These are phyloP conservation scores for Pseudogymnoascus sp. DNA, from an alignment of 2,329 filamentous ascomycete genomes.

Conservation along the genomic window DNA sequence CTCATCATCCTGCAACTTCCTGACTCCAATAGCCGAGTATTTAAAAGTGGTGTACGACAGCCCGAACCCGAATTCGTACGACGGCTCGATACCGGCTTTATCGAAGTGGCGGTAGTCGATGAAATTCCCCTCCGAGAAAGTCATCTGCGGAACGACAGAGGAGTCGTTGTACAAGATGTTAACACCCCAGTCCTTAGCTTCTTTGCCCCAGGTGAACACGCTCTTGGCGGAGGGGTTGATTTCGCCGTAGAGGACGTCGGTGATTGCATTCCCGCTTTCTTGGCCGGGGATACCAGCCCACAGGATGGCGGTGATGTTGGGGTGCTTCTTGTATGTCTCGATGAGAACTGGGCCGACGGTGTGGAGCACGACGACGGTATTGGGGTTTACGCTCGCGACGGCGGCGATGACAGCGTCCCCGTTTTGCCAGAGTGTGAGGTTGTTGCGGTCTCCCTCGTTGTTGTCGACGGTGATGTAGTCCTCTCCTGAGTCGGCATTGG, in stretches of 20 bases:
- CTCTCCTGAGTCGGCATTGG: conserved; percentile 79
- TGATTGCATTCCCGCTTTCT: conserved; percentile 70
- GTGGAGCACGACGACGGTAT: conserved; percentile 89
- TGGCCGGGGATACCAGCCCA: conserved; percentile 78
- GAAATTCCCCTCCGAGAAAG: conserved; percentile 70
- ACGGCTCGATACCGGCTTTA: conserved; percentile 41
- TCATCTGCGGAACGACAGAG: conserved; percentile 54
- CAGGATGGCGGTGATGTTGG: conserved; percentile 75
- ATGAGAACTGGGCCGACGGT: conserved; percentile 72
- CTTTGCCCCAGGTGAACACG: conserved; percentile 69
- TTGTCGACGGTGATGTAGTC: conserved; percentile 75
- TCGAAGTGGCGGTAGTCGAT: conserved; percentile 79
- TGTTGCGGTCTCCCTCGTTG: conserved; percentile 83
- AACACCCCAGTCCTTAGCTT: conserved; percentile 33
- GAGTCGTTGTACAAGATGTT: conserved; percentile 32
- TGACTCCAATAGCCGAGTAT: conserved; percentile 56
- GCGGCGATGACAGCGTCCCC: conserved; percentile 76
- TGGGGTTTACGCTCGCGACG: conserved; percentile 67
- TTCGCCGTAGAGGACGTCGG: conserved; percentile 74
- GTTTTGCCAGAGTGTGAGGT: conserved; percentile 79
- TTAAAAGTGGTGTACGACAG: conserved; percentile 72
- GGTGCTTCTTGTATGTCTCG: conserved; percentile 62
- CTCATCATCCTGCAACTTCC: conserved; percentile 15
- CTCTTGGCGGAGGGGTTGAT: conserved; percentile 69
- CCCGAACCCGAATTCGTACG: conserved; percentile 76